Conservation (phyloP, 108 stramenopile species). For the Skeletonema menzelii region DNA sequence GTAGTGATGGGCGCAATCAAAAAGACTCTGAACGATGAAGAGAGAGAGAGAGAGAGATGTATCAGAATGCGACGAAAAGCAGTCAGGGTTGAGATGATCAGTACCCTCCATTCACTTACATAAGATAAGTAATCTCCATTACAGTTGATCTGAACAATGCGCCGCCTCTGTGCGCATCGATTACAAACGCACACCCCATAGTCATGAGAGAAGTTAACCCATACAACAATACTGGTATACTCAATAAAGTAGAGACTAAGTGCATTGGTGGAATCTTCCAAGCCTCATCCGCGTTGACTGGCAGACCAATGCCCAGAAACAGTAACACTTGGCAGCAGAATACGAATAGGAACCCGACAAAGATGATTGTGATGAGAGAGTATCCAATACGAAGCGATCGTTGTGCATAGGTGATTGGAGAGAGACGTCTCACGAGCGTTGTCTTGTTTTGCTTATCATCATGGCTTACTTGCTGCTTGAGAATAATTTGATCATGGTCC, state of each 20-base stretch:
- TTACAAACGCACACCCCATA: slow-evolving; percentile 56
- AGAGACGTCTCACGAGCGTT: slow-evolving; percentile 50
- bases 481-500: slow-evolving; percentile 50
- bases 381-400: slow-evolving; percentile 48
- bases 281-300: slow-evolving; percentile 39
- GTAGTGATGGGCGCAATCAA: slow-evolving; percentile 55
- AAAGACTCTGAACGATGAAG: slow-evolving; percentile 23
- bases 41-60: neutral
- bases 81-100: slow-evolving; percentile 4
- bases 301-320: slow-evolving; percentile 56
- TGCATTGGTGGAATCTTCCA: neutral
- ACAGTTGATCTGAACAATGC: slow-evolving; percentile 22
- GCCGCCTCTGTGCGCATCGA: slow-evolving; percentile 45
- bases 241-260: slow-evolving; percentile 45
- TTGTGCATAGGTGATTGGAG: slow-evolving; percentile 32
- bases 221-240: slow-evolving; percentile 51
- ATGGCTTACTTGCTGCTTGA: slow-evolving; percentile 27
- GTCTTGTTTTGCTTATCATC: slow-evolving; percentile 6
- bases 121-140: slow-evolving; percentile 42
- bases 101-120: slow-evolving; percentile 25
- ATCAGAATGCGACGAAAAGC: neutral
- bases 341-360: slow-evolving; percentile 65
- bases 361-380: slow-evolving; percentile 55
- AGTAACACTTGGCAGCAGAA: slow-evolving; percentile 67
- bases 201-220: slow-evolving; percentile 59